Evolutionary conservation across 1,284 basidiomycete species (phyloP), one percentile per base, ranked within the genome.

Genomic region (Tremellales sp.): DNA sequence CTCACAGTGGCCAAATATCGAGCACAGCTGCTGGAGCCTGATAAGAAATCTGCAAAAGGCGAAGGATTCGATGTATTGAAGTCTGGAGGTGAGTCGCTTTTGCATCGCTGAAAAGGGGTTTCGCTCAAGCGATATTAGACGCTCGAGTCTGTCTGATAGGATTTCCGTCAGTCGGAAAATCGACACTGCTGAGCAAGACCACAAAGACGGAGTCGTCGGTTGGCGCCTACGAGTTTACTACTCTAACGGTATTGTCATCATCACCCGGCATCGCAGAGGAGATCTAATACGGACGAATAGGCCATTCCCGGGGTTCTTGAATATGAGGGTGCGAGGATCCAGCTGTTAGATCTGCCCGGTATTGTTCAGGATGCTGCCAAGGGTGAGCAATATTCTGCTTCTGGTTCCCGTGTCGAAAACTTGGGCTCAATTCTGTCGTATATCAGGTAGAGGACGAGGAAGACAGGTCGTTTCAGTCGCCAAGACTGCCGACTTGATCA

Each of bases 291-390:
- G 21, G 14, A 26, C 22, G 5, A 16, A 25, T 59, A 88, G 81
- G 91, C 91, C 5, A 95, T 97, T 57, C 91, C 92, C 33, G 92
- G 92, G 50, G 94, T 93, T 18, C 81, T 95, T 19, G 91, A 95
- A 64, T 86, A 95, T 64, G 83, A 93, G 67, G 92, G 92, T 24
- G 90, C 91, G 12, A 80, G 88, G 36, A 91, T 95, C 48, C 92
- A 97, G 66, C 78, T 98, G 38, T 80, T 97, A 24, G 94, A 98
- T 81, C 74, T 98, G 47, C 94, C 94, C 2, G 94, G 94, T 74
- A 98, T 98, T 65, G 91, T 97, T 19, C 93, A 97, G 73, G 94
- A 93, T 36, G 93, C 94, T 6, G 87, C 87, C 58, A 86, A 90
- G 76, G 86, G 84, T 74, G 33, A 29, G 50, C 48, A 19, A n/a